Evolutionary conservation across 108 stramenopile genomes (phyloP).

Genomic region (Pseudonitzschia delicatissima): DNA sequence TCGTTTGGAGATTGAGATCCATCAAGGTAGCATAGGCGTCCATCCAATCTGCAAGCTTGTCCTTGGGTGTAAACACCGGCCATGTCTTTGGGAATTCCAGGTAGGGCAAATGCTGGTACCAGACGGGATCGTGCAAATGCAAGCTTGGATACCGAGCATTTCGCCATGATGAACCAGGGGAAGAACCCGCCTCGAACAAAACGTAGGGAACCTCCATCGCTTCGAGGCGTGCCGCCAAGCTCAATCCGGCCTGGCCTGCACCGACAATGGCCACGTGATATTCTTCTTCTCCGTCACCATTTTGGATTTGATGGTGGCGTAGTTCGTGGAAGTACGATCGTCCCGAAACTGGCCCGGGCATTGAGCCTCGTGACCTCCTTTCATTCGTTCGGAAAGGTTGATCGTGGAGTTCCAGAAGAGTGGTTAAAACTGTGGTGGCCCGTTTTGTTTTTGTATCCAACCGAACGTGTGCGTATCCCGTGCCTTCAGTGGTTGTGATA

Average conservation of each 20-base stretch:
- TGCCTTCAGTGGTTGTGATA: neutral
- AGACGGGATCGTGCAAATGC: slow-evolving; percentile 23
- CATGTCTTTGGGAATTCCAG: slow-evolving; percentile 22
- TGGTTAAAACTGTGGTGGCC: slow-evolving; percentile 13
- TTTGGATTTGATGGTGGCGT: neutral
- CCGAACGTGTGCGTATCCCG: slow-evolving; percentile 10
- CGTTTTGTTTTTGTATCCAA: slow-evolving; percentile 7
- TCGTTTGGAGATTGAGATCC: slow-evolving; percentile 27
- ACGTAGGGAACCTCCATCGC: slow-evolving; percentile 11
- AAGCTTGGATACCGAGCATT: slow-evolving; percentile 22
- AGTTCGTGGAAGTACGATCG: slow-evolving; percentile 1
- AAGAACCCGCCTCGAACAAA: slow-evolving; percentile 16
- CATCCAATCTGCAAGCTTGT: slow-evolving; percentile 27
- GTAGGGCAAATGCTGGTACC: slow-evolving; percentile 32
- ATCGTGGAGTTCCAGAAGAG: slow-evolving; percentile 15
- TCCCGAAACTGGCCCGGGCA: neutral
- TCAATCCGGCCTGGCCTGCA: slow-evolving; percentile 24
- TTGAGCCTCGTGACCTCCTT: slow-evolving; percentile 5
- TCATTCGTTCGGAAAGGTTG: slow-evolving; percentile 3
- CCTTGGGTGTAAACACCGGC: slow-evolving; percentile 24
- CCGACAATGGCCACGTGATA: slow-evolving; percentile 19
- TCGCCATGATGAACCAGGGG: slow-evolving; percentile 19
- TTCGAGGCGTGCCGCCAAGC: slow-evolving; percentile 22
- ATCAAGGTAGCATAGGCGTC: slow-evolving; percentile 18
- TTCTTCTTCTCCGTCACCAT: neutral